A percentile compares a stretch with the other conserved stretches of the same genome.
Evolutionary conservation across 768 basidiomycete genomes (phyloP).

Genomic region (Hortiboletus campestris): DNA sequence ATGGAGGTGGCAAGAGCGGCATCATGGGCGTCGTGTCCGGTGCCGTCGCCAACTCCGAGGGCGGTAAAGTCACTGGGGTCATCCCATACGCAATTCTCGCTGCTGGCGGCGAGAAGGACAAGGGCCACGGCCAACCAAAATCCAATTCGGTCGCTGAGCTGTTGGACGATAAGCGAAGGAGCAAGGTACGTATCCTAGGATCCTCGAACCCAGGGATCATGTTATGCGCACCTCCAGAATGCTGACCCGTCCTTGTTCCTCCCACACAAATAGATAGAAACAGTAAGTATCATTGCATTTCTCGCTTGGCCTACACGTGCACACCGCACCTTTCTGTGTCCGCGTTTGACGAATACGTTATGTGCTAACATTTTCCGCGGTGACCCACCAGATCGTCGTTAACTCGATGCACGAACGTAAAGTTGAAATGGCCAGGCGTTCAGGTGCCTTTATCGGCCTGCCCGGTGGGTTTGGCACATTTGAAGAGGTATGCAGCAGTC

Average conservation of each 20-base stretch:
- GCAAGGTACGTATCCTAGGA: slow-evolving; percentile 31
- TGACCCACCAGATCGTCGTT: slow-evolving; percentile 57
- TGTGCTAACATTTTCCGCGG: slow-evolving; percentile 6
- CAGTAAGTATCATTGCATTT: slow-evolving; percentile 20
- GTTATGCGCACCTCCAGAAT: not conserved
- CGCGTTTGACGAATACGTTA: not conserved
- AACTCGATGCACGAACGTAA: slow-evolving; percentile 89
- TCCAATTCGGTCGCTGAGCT: slow-evolving; percentile 19
- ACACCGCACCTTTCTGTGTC: not conserved
- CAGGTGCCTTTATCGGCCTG: slow-evolving; percentile 79
- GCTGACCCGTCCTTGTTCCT: slow-evolving; percentile 11
- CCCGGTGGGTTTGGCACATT: slow-evolving; percentile 96
- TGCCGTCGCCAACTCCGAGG: slow-evolving; percentile 53
- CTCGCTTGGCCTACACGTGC: slow-evolving; percentile 2
- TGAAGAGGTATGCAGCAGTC: slow-evolving; percentile 63
- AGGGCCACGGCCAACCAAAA: slow-evolving; percentile 31
- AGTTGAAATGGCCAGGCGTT: slow-evolving; percentile 82
- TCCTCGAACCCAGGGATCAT: not conserved
- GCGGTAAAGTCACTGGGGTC: slow-evolving; percentile 75
- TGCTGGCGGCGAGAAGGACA: slow-evolving; percentile 61
- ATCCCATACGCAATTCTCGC: slow-evolving; percentile 74
- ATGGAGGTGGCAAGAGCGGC: slow-evolving; percentile 82
- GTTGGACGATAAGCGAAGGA: slow-evolving; percentile 32
- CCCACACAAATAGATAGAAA: slow-evolving; percentile 27
- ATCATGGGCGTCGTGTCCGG: slow-evolving; percentile 84